phyloP scores from a whole-genome alignment of 1,284 basidiomycete genomes.

The Leccinum solheimii region DNA sequence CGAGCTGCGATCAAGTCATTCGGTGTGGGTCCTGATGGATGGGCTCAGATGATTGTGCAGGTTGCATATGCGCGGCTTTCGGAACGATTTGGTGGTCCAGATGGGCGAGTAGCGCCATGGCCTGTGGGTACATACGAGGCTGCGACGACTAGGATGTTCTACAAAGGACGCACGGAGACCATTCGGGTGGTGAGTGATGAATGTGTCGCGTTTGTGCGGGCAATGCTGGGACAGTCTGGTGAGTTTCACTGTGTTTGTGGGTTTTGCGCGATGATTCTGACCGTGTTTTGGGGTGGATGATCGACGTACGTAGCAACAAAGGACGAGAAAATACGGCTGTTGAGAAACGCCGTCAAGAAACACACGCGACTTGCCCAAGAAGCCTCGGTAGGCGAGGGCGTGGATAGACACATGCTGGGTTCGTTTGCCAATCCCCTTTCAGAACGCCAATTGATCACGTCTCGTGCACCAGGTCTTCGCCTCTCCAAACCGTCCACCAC shows the following conservation, averaged over 20 bases:
- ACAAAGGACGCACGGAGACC: constrained; percentile 86
- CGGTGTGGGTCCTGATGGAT: constrained; percentile 86
- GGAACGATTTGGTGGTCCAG: constrained; percentile 32
- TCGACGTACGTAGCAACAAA: constrained; percentile 25
- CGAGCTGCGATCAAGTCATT: constrained; percentile 87
- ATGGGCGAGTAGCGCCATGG: constrained; percentile 39
- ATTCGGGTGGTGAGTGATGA: constrained; percentile 78
- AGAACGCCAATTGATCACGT: neutral
- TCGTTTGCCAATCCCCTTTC: constrained; percentile 20
- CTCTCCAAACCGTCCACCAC: constrained; percentile 63
- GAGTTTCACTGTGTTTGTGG: constrained; percentile 5
- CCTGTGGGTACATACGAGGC: constrained; percentile 83
- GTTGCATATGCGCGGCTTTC: constrained; percentile 76
- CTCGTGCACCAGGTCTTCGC: constrained; percentile 56
- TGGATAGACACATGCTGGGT: constrained; percentile 86
- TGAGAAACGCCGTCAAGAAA: constrained; percentile 66
- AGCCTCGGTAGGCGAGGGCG: constrained; percentile 72
- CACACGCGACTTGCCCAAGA: constrained; percentile 72
- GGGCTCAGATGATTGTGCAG: constrained; percentile 89
- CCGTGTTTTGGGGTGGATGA: neutral
- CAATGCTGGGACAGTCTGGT: constrained; percentile 63
- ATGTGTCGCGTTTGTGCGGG: constrained; percentile 69
- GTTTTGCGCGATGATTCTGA: neutral
- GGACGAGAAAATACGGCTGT: constrained; percentile 55
- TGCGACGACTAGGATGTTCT: constrained; percentile 80